Percentiles rank a stretch among this genome's conserved stretches.
Conservation (phyloP, 148 eudicot genomes). For the Simmondsia chinensis region DNA sequence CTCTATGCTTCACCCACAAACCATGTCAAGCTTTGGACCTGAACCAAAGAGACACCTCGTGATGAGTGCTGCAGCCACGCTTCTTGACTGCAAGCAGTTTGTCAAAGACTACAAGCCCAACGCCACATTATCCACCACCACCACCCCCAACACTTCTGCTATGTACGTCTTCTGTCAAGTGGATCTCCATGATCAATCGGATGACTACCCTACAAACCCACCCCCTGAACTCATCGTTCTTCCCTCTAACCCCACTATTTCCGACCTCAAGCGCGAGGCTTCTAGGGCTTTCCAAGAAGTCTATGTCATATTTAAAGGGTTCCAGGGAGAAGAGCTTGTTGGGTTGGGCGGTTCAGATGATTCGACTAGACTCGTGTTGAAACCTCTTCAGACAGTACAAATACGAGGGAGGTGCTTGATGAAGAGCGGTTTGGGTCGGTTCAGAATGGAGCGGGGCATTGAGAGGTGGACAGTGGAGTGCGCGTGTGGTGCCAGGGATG, state of each 20-base stretch:
- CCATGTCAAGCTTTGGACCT: conserved; percentile 36
- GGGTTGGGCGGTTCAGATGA: conserved; percentile 68
- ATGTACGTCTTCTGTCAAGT: conserved; percentile 50
- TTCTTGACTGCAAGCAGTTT: conserved; percentile 95
- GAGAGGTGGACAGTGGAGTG: conserved; percentile 94
- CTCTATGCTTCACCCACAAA: conserved; percentile 51
- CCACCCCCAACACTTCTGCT: conserved; percentile 12
- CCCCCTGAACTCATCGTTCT: conserved; percentile 63
- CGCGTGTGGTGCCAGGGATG: conserved; percentile 79
- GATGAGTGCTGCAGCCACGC: conserved; percentile 44
- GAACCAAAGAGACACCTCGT: conserved; percentile 24
- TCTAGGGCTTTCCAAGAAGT: conserved; percentile 73
- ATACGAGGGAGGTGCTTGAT: conserved; percentile 47
- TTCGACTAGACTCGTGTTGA: conserved; percentile 65
- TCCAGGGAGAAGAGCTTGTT: conserved; percentile 62
- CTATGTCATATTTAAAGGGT: conserved; percentile 64
- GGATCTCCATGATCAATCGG: conserved; percentile 35
- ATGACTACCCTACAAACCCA: conserved; percentile 23
- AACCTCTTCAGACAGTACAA: conserved; percentile 28
- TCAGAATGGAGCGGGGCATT: conserved; percentile 68
- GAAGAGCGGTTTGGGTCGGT: conserved; percentile 41
- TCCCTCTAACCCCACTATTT: conserved; percentile 48
- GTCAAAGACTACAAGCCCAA: conserved; percentile 65
- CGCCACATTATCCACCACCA: conserved; percentile 7
- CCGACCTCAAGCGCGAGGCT: conserved; percentile 67